Base-by-base conservation (phyloP, 805 yeast species). In the Starmera amethionina region DNA sequence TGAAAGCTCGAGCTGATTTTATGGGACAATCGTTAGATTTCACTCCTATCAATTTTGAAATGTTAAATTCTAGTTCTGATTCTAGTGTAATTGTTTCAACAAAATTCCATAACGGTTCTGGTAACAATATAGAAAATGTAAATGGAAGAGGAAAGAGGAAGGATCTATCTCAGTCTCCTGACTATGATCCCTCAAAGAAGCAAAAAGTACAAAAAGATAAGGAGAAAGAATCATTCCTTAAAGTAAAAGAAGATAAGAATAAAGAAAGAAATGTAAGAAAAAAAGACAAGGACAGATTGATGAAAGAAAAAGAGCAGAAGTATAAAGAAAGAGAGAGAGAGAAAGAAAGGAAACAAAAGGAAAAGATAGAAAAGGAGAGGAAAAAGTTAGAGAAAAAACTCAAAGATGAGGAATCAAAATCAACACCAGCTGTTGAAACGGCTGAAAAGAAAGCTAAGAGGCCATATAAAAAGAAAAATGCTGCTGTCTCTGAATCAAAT, bases 1-100 rank as follows among this genome's bases (percentile, higher is more conserved):
- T 73, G 6, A 64, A 62, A 14, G 76, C 79, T 19, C 4, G 18
- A 14, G 34, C 22, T 32, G 34, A 32, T 8, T 10, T 32, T 5
- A 15, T 6, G 15, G 34, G 72, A 67, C 30, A 39, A 8, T 8
- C 27, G 27, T 22, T 22, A 6, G 22, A 27, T 15, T 5, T 32
- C 8, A 41, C 48, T 19, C 51, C 58, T 7, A 49, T 54, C 1
- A 36, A 28, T 5, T 11, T 32, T n/a, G 31, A 14, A 18, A 30
- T 34, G 13, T 7, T 11, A 8, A 8, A 27, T 12, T 13, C 25
- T 13, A 19, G n/a, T 8, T 18, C 14, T 13, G 8, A 12, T 7
- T 5, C 9, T 16, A 9, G 34, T 32, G 14, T 4, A 6, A 29
- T 8, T 29, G 30, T 11, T 29, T 29, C 13, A 8, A 6, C 6